These are phyloP conservation scores for Blastosporella zonata DNA, from an alignment of 1,284 basidiomycete species.

Conservation along the genomic window DNA sequence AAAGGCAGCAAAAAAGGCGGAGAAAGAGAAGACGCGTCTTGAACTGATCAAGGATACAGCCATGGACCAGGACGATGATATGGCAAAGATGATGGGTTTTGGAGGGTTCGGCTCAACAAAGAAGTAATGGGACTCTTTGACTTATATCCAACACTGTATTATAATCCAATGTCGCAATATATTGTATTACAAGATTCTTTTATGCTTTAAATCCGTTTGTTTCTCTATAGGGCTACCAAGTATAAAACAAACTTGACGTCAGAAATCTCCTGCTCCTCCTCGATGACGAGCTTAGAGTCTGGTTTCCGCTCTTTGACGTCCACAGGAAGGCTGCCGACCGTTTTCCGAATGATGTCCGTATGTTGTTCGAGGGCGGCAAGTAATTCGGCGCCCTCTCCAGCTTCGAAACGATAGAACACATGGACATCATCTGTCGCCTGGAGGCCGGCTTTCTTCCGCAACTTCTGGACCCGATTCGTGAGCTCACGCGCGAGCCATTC, in stretches of 20 bases:
- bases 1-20: slow-evolving; percentile 69
- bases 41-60: slow-evolving; percentile 56
- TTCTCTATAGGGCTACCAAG: slow-evolving; percentile 46
- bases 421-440: slow-evolving; percentile 94
- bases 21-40: slow-evolving; percentile 66
- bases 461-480: slow-evolving; percentile 92
- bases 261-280: slow-evolving; percentile 87
- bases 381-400: slow-evolving; percentile 65
- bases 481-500: slow-evolving; percentile 91
- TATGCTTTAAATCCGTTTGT: slow-evolving; percentile 15
- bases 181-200: slow-evolving; percentile 30
- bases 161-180: slow-evolving; percentile 23
- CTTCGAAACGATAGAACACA: slow-evolving; percentile 84
- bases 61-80: slow-evolving; percentile 55
- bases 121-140: slow-evolving; percentile 40
- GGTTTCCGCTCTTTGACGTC: slow-evolving; percentile 54
- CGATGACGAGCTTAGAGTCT: slow-evolving; percentile 54
- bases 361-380: slow-evolving; percentile 70
- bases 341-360: slow-evolving; percentile 73
- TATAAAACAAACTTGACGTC: slow-evolving; percentile 79
- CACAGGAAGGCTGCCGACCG: slow-evolving; percentile 71
- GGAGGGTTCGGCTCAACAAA: slow-evolving; percentile 84
- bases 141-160: slow-evolving; percentile 25
- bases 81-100: slow-evolving; percentile 91
- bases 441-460: slow-evolving; percentile 94